A percentile compares a stretch with the other conserved stretches of the same genome.
These are phyloP conservation scores for Termitomyces sp. DNA, from an alignment of 768 basidiomycete species.

Conservation along the genomic window DNA sequence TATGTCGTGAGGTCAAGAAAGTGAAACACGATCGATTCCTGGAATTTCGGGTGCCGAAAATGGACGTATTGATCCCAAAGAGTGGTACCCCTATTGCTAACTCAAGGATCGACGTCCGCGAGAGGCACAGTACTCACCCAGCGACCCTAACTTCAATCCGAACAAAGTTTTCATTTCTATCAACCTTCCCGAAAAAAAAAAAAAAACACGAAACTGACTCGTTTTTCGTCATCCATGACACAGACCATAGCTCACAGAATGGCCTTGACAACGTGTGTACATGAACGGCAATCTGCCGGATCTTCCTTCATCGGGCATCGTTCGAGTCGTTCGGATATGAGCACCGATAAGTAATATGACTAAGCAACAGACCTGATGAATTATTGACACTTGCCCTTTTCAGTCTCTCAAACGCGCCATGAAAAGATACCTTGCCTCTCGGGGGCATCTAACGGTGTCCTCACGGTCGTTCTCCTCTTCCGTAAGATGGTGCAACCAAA, in stretches of 20 bases:
- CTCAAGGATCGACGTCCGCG: constrained; percentile 20
- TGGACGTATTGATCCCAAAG: constrained; percentile 30
- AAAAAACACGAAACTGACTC: no score
- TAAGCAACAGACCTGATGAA: constrained; percentile 9
- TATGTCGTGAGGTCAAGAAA: constrained; percentile 14
- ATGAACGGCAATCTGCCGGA: neutral
- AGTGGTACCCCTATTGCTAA: constrained; percentile 32
- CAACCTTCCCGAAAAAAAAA: no score
- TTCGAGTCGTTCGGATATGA: constrained; percentile 7
- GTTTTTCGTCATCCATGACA: neutral
- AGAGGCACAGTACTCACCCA: no score
- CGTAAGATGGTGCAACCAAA: constrained; percentile 29
- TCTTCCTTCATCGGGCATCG: neutral
- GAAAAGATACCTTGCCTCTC: constrained; percentile 17
- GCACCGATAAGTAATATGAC: constrained; percentile 12
- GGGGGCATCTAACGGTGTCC: constrained; percentile 18
- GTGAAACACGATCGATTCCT: constrained; percentile 47
- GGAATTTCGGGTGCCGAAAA: constrained; percentile 26
- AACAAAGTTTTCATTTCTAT: constrained; percentile 5
- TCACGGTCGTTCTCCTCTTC: constrained; percentile 35
- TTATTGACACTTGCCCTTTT: neutral
- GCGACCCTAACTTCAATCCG: neutral
- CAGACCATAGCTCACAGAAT: no score
- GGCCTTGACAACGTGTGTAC: neutral
- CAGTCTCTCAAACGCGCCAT: constrained; percentile 12